phyloP scores from a whole-genome alignment of 106 monocot genomes.

The Dendrobium nobile region DNA sequence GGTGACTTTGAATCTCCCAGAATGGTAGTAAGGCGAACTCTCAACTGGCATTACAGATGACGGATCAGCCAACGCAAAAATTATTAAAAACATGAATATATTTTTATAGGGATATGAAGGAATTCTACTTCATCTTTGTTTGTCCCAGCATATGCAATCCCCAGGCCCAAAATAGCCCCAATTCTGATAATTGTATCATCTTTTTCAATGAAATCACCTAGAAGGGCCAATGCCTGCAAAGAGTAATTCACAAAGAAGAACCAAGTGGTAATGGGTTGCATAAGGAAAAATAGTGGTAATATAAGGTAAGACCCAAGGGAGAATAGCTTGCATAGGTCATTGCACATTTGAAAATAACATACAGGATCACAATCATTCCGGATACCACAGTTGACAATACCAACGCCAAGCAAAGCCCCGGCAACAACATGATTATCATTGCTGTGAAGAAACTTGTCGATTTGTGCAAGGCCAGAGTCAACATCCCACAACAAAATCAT shows the following conservation, averaged over 20 bases:
- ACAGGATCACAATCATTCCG: slow-evolving; percentile 97
- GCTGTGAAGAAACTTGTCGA: slow-evolving; percentile 91
- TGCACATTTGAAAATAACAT: slow-evolving; percentile 11
- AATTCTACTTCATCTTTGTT: slow-evolving; percentile 76
- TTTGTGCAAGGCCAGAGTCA: slow-evolving; percentile 85
- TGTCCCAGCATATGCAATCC: slow-evolving; percentile 97
- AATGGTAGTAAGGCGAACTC: slow-evolving; percentile 39
- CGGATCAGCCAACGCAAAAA: background rate
- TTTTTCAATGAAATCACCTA: slow-evolving; percentile 73
- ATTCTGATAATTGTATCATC: slow-evolving; percentile 76
- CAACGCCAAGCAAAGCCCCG: slow-evolving; percentile 91
- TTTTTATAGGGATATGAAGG: slow-evolving; percentile 4
- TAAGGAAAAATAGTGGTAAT: background rate
- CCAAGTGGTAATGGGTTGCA: background rate
- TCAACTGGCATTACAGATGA: slow-evolving; percentile 42
- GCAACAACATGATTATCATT: slow-evolving; percentile 88
- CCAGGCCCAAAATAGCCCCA: slow-evolving; percentile 96
- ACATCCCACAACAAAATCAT: slow-evolving; percentile 98
- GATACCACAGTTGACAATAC: slow-evolving; percentile 89
- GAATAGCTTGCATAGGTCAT: background rate
- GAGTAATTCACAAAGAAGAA: slow-evolving; percentile 1
- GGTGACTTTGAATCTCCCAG: slow-evolving; percentile 68
- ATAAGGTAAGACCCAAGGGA: background rate
- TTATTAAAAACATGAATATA: background rate
- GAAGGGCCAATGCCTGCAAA: slow-evolving; percentile 74